These are phyloP conservation scores for Lepiota venenata DNA, from an alignment of 768 basidiomycete genomes.

Conservation along the genomic window DNA sequence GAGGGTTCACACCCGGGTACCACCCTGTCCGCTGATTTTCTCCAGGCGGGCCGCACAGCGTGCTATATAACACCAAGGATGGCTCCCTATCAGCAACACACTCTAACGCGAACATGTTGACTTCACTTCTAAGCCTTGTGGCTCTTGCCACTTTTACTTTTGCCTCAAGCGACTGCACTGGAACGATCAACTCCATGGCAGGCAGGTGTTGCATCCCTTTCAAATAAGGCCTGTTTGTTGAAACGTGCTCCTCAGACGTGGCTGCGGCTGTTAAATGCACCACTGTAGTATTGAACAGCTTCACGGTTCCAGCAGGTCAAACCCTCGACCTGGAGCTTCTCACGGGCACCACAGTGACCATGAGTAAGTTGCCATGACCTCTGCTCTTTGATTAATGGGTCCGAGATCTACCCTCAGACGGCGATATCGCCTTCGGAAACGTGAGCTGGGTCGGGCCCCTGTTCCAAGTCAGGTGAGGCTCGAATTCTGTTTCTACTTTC, in stretches of 20 bases:
- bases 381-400: not conserved
- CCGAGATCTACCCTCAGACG: slow-evolving; percentile 33
- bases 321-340: slow-evolving; percentile 44
- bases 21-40: not conserved
- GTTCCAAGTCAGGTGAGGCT: slow-evolving; percentile 43
- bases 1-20: slow-evolving; percentile 1
- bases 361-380: slow-evolving; percentile 37
- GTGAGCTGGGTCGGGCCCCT: slow-evolving; percentile 50
- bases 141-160: not conserved
- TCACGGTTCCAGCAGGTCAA: slow-evolving; percentile 54
- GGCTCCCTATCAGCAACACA: not conserved
- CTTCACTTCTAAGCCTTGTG: slow-evolving; percentile 1
- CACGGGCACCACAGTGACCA: slow-evolving; percentile 51
- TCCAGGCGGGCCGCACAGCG: not conserved
- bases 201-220: slow-evolving; percentile 11
- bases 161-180: slow-evolving; percentile 11
- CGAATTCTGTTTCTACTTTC: not conserved
- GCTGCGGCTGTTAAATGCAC: slow-evolving; percentile 49
- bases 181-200: slow-evolving; percentile 18
- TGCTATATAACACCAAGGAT: not conserved
- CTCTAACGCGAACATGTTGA: not conserved
- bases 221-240: not conserved
- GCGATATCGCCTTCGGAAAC: slow-evolving; percentile 56
- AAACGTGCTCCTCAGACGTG: slow-evolving; percentile 32
- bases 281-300: slow-evolving; percentile 52